Conservation (phyloP, 306 rosid species). For the Malus sieversii region DNA sequence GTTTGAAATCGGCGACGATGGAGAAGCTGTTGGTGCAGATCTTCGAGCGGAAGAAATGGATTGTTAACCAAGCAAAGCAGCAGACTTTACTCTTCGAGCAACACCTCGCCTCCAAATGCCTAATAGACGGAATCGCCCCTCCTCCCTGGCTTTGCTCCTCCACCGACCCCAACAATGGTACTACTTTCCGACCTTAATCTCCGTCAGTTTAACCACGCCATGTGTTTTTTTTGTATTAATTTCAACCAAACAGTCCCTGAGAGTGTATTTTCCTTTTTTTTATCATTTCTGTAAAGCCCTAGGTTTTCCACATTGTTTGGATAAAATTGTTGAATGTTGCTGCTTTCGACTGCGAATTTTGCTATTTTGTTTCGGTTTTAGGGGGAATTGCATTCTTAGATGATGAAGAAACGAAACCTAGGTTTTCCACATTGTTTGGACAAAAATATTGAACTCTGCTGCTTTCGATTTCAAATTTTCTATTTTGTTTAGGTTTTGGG, state of each 20-base stretch:
- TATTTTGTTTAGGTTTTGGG: background rate
- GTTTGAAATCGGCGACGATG: constrained; percentile 38
- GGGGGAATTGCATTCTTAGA: background rate
- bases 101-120: constrained; percentile 64
- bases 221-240: background rate
- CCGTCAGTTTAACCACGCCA: background rate
- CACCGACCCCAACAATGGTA: constrained; percentile 42
- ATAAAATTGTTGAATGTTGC: background rate
- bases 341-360: too few species aligned
- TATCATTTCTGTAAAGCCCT: background rate
- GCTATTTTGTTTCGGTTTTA: background rate
- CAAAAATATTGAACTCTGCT: too few species aligned
- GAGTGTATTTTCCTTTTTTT: background rate
- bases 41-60: constrained; percentile 60
- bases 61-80: constrained; percentile 63
- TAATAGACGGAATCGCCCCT: constrained; percentile 68
- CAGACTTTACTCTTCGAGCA: constrained; percentile 64
- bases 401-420: background rate
- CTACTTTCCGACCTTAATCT: background rate
- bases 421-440: background rate
- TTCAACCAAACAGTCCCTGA: background rate
- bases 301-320: background rate
- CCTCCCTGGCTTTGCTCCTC: constrained; percentile 61
- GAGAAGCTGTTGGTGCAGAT: constrained; percentile 72
- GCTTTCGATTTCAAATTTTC: too few species aligned